Percentiles rank a stretch among this genome's conserved stretches.
Conservation (phyloP, 129 eudicot species). For the Ambrosia trifida region DNA sequence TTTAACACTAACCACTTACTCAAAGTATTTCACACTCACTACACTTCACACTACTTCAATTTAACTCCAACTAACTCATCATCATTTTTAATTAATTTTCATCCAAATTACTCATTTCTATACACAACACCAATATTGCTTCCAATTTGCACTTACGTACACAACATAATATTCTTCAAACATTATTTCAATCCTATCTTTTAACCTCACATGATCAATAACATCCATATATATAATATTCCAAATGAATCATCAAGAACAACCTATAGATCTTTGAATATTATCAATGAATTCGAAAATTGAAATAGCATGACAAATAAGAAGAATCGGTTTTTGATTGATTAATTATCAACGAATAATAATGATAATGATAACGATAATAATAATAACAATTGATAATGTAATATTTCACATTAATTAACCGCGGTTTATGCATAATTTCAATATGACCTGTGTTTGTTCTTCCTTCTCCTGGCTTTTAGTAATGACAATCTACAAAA, state of each 20-base stretch:
- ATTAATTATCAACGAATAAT: constrained; percentile 35
- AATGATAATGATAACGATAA: constrained; percentile 16
- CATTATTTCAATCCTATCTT: neutral
- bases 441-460: neutral
- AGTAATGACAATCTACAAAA: constrained; percentile 76
- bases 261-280: neutral
- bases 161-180: neutral
- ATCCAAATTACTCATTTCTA: neutral
- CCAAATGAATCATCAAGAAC: neutral
- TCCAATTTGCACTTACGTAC: neutral
- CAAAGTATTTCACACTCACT: constrained; percentile 58
- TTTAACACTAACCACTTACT: constrained; percentile 64
- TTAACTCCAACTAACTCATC: constrained; percentile 28
- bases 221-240: neutral
- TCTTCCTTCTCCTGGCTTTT: constrained; percentile 9
- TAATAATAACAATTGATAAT: constrained; percentile 31
- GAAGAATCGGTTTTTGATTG: constrained; percentile 32
- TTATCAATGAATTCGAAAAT: no score
- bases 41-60: constrained; percentile 46
- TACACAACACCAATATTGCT: neutral
- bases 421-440: neutral
- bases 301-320: neutral
- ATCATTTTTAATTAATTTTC: neutral
- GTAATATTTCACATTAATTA: constrained; percentile 38
- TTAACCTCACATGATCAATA: neutral